phyloP scores from a whole-genome alignment of 2,329 filamentous ascomycete genomes.

The Pseudocercospora macadamiae region DNA sequence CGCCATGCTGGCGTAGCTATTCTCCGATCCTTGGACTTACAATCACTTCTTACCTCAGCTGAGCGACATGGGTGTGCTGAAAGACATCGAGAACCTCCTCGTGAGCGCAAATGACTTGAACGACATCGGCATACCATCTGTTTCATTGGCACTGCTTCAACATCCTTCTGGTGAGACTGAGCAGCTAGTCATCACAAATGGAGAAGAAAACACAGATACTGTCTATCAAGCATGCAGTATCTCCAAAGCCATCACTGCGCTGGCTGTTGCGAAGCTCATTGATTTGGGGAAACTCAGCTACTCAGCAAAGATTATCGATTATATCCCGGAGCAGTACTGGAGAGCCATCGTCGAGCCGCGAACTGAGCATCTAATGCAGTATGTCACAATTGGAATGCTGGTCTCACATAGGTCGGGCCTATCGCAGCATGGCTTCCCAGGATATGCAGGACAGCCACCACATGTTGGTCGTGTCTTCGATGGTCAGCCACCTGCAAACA shows the following conservation, averaged over 20 bases:
- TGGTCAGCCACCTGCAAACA: slow-evolving; percentile 28
- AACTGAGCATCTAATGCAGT: slow-evolving; percentile 23
- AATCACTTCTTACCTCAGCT: too few relatives aligned
- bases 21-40: not conserved
- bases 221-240: slow-evolving; percentile 35
- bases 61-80: slow-evolving; percentile 14
- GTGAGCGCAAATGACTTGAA: slow-evolving; percentile 11
- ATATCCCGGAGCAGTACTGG: slow-evolving; percentile 16
- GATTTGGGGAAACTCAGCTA: slow-evolving; percentile 27
- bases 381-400: slow-evolving; percentile 30
- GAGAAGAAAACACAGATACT: slow-evolving; percentile 27
- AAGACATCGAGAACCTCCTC: slow-evolving; percentile 21
- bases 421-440: slow-evolving; percentile 31
- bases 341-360: slow-evolving; percentile 19
- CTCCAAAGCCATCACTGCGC: slow-evolving; percentile 31
- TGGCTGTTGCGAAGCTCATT: slow-evolving; percentile 30
- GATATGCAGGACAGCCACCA: slow-evolving; percentile 25
- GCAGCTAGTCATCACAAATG: slow-evolving; percentile 21
- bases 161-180: slow-evolving; percentile 21
- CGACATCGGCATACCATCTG: slow-evolving; percentile 25
- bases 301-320: slow-evolving; percentile 22
- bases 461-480: slow-evolving; percentile 18
- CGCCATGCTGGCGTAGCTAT: not conserved
- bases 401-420: slow-evolving; percentile 33
- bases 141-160: slow-evolving; percentile 28